These are phyloP conservation scores for Lasiodiplodia hormozganensis DNA, from an alignment of 2,329 filamentous ascomycete species.

Conservation along the genomic window DNA sequence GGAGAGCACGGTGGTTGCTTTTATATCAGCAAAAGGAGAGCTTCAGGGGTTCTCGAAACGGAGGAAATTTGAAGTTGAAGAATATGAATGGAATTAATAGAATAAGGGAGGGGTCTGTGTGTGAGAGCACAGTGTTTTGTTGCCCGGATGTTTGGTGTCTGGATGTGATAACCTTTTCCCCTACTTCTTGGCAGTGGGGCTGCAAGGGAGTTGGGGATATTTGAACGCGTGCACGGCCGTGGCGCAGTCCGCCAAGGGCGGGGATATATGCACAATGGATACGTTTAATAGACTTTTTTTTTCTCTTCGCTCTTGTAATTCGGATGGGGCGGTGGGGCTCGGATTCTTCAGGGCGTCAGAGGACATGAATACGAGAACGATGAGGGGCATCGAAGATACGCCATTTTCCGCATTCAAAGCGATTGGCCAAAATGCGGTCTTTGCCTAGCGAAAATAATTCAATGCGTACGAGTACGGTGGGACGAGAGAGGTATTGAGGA, in stretches of 20 bases:
- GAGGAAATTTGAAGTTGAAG: too few relatives aligned
- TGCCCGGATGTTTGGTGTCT: constrained; percentile 7
- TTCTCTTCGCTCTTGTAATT: background rate
- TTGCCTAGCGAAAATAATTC: background rate
- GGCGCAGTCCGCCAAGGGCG: background rate
- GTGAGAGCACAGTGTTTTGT: background rate
- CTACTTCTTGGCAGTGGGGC: background rate
- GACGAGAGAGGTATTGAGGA: background rate
- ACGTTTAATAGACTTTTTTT: background rate
- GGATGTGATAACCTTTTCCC: background rate
- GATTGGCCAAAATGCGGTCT: background rate
- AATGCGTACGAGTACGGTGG: background rate
- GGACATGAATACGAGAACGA: background rate
- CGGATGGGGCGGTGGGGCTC: background rate
- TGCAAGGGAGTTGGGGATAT: background rate
- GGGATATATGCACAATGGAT: background rate
- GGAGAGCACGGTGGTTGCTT: too few relatives aligned
- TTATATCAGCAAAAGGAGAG: background rate
- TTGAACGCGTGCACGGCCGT: background rate
- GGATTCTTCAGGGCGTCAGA: background rate
- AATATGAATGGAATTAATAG: background rate
- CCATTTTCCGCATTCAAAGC: background rate
- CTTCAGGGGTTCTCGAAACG: background rate
- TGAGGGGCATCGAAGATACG: background rate
- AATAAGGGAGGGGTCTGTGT: background rate